Base-by-base conservation (phyloP, 805 yeast species). In the Saccharomyces mikatae region DNA sequence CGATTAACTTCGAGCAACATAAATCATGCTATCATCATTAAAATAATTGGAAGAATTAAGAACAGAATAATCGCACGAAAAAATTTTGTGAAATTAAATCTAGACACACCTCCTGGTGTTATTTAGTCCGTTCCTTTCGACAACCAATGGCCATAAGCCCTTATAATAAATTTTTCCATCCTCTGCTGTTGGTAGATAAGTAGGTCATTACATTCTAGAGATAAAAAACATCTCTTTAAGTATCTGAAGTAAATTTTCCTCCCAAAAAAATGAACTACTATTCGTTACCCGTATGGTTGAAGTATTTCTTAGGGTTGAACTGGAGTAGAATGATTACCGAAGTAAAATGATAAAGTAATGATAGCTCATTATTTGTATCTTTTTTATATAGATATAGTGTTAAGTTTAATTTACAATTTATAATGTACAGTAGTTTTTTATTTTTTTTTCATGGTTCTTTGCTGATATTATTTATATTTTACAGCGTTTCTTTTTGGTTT, bases 1-100 rank as follows among this genome's bases (percentile, higher is more conserved):
- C 62, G 81, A 69, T 55, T 47, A 60, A 67, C 77, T 75, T 76
- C 80, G 68, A 74, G 79, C 77, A 70, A 73, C 73, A 62, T 53
- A 58, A 58, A 58, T 47, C 54, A 54, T 50, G n/a, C 60, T 61
- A 66, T 70, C 73, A 70, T 68, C 69, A 68, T 61, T 41, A 56
- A 50, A 58, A 52, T 44, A 36, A 9, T 8, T 36, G 10, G 44
- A 36, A 36, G 22, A 17, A 4, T 36, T 36, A 6, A 36, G 44
- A 36, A 36, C 44, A 36, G 24, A 36, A 5, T 21, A n/a, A 36
- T 36, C 8, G 8, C 13, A 6, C 44, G 24, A 36, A 32, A 36
- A 36, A 36, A n/a, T 9, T 9, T 6, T 22, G 24, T 8, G 3
- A 8, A 17, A 17, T 22, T 17, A 21, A 36, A 13, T 36, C 44